Conservation (phyloP, 306 rosid genomes). For the Castanea crenata region DNA sequence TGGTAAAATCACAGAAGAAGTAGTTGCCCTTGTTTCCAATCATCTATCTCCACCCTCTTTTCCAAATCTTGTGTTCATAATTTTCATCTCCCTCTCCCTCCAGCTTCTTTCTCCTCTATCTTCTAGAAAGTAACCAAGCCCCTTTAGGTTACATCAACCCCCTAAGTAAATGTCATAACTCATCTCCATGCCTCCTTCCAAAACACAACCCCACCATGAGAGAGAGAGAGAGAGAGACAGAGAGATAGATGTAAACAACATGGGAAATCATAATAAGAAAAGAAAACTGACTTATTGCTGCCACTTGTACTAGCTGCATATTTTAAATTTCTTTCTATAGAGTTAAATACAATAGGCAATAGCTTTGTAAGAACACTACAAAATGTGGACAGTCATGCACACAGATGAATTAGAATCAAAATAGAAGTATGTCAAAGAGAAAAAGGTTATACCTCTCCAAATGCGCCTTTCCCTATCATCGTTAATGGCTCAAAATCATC, state of each 20-base stretch:
- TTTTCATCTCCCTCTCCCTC: not conserved
- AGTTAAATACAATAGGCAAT: not conserved
- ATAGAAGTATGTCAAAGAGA: slow-evolving; percentile 8
- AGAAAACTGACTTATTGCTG: not conserved
- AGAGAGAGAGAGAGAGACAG: not conserved
- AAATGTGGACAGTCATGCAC: not conserved
- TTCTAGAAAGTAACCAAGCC: not conserved
- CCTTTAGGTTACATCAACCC: not conserved
- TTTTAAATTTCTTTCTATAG: not conserved
- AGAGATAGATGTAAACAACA: not conserved
- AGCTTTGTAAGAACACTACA: not conserved
- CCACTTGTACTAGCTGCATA: not conserved
- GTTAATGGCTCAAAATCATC: slow-evolving; percentile 96
- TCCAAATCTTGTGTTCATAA: not conserved
- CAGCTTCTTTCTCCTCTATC: not conserved
- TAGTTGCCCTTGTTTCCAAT: no score
- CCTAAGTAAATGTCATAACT: not conserved
- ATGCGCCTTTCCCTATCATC: slow-evolving; percentile 99
- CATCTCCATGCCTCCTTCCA: not conserved
- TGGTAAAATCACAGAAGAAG: not conserved
- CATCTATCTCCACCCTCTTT: no score
- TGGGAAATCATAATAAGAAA: not conserved
- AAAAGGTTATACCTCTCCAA: slow-evolving; percentile 81
- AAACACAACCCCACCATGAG: not conserved
- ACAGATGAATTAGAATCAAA: slow-evolving; percentile 4